Evolutionary conservation across 352 stramenopile species (phyloP).

Genomic region (Phytophthora macrochlamydospora): DNA sequence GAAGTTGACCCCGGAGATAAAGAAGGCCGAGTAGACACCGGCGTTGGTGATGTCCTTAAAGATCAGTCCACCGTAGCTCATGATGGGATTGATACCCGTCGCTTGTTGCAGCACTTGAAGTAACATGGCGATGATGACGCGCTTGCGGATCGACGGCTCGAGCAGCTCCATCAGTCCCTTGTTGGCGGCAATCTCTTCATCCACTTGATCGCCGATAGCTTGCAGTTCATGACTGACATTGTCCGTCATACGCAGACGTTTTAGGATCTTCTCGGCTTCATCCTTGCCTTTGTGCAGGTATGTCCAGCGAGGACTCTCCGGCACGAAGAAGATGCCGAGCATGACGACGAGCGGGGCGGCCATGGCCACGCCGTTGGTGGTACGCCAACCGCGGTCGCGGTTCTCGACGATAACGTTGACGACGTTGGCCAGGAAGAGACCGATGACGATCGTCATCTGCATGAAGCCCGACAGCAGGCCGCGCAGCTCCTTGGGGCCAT

Average conservation of each 20-base stretch:
- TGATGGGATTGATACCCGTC: slow-evolving; percentile 37
- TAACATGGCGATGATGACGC: slow-evolving; percentile 24
- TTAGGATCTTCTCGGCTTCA: slow-evolving; percentile 30
- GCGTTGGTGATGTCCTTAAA: slow-evolving; percentile 22
- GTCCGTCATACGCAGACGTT: slow-evolving; percentile 26
- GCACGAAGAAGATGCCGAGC: slow-evolving; percentile 22
- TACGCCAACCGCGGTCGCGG: slow-evolving; percentile 32
- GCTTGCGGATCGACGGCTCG: slow-evolving; percentile 31
- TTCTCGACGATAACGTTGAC: slow-evolving; percentile 35
- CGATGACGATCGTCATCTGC: slow-evolving; percentile 36
- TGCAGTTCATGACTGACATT: slow-evolving; percentile 35
- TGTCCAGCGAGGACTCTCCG: slow-evolving; percentile 20
- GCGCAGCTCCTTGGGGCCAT: slow-evolving; percentile 19
- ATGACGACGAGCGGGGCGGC: slow-evolving; percentile 14
- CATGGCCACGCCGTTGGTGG: slow-evolving; percentile 28
- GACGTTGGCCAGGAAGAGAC: slow-evolving; percentile 37
- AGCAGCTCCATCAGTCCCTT: slow-evolving; percentile 30
- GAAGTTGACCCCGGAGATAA: slow-evolving; percentile 18
- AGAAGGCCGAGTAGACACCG: slow-evolving; percentile 19
- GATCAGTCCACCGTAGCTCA: slow-evolving; percentile 26
- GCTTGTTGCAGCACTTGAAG: slow-evolving; percentile 36
- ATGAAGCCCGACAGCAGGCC: slow-evolving; percentile 20
- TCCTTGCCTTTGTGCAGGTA: slow-evolving; percentile 22
- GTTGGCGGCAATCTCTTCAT: slow-evolving; percentile 20
- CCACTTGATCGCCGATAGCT: slow-evolving; percentile 40